Percentiles rank a stretch among this genome's conserved stretches.
These are phyloP conservation scores for Alternaria incomplexa DNA, from an alignment of 2,329 filamentous ascomycete species.

Conservation along the genomic window DNA sequence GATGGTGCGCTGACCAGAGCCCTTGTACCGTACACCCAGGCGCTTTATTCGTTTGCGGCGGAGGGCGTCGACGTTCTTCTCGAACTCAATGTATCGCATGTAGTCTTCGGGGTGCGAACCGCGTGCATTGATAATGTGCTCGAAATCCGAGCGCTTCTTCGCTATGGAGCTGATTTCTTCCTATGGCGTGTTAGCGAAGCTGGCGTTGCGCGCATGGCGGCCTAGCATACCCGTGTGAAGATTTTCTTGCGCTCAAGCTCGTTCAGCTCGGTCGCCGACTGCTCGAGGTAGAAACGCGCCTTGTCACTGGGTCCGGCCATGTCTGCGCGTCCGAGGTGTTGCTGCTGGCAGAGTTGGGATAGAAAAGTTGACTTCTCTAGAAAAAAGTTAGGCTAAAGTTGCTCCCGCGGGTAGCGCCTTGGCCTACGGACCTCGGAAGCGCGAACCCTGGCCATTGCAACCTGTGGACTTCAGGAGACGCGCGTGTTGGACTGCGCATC, in stretches of 20 bases:
- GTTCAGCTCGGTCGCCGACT: conserved; percentile 87
- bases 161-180: conserved; percentile 90
- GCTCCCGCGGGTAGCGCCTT: conserved; percentile 28
- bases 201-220: neutral
- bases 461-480: conserved; percentile 35
- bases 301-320: conserved; percentile 92
- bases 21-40: conserved; percentile 74
- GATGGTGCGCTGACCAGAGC: conserved; percentile 78
- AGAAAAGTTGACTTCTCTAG: conserved; percentile 26
- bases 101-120: conserved; percentile 77
- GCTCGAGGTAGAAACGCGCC: conserved; percentile 92
- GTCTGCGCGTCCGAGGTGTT: conserved; percentile 23
- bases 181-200: conserved; percentile 51
- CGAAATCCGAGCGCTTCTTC: conserved; percentile 88
- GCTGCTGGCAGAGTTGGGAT: conserved; percentile 14
- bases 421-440: conserved; percentile 25
- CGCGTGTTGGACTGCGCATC: conserved; percentile 17
- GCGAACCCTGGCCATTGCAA: conserved; percentile 26
- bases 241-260: conserved; percentile 92
- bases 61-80: conserved; percentile 72
- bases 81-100: conserved; percentile 78
- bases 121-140: conserved; percentile 86
- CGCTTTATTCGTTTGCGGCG: conserved; percentile 83
- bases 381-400: conserved; percentile 25
- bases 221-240: conserved; percentile 71